These are phyloP conservation scores for Lavandula angustifolia DNA, from an alignment of 257 asterid species.

Conservation along the genomic window DNA sequence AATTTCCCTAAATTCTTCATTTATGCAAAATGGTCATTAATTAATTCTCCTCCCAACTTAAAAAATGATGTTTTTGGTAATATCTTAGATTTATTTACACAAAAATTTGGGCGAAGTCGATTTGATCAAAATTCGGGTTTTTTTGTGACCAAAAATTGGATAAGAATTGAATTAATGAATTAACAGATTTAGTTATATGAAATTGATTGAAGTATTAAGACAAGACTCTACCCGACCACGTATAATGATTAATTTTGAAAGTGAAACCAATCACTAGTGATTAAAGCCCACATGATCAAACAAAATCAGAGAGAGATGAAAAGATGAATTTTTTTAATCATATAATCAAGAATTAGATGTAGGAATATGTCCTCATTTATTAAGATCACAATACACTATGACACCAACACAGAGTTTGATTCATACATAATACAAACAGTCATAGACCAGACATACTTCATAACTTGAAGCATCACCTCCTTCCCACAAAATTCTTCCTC, in stretches of 20 bases:
- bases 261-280: too few species aligned
- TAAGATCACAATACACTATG: conserved; percentile 20
- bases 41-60: conserved; percentile 6
- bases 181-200: too few species aligned
- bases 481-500: conserved; percentile 12
- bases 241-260: too few species aligned
- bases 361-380: conserved; percentile 27
- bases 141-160: too few species aligned
- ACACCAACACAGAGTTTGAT: conserved; percentile 19
- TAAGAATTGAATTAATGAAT: too few species aligned
- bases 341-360: background rate
- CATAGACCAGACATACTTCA: background rate
- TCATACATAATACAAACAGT: conserved; percentile 24
- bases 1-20: conserved; percentile 20
- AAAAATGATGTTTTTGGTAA: background rate
- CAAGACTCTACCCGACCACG: too few species aligned
- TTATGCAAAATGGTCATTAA: conserved; percentile 11
- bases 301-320: background rate
- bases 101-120: too few species aligned
- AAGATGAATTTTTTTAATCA: too few species aligned
- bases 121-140: background rate
- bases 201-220: too few species aligned
- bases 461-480: conserved; percentile 8
- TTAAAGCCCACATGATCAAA: too few species aligned
- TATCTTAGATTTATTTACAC: too few species aligned